These are phyloP conservation scores for Leucosporidium yakuticum DNA, from an alignment of 768 basidiomycete genomes.

Conservation along the genomic window DNA sequence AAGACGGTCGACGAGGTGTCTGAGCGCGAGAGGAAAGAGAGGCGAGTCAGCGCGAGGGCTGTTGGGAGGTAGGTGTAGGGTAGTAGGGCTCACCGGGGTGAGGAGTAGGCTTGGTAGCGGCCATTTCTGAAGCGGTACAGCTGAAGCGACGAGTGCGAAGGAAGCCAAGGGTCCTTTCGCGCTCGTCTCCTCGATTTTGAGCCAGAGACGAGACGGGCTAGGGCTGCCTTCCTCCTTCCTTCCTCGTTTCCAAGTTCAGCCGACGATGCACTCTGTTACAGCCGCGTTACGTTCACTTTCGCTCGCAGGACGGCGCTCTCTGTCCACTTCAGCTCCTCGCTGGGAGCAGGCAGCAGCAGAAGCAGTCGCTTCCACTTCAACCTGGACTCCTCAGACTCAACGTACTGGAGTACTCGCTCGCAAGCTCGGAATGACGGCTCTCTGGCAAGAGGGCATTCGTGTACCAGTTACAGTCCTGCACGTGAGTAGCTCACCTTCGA, in stretches of 20 bases:
- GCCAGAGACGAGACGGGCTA: too few relatives aligned
- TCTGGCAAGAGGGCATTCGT: slow-evolving; percentile 85
- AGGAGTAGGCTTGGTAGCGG: background rate
- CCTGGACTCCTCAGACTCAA: slow-evolving; percentile 27
- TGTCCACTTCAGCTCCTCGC: slow-evolving; percentile 6
- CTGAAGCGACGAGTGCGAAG: background rate
- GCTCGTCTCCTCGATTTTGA: background rate
- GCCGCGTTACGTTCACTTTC: too few relatives aligned
- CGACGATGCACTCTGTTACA: too few relatives aligned
- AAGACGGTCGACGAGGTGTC: slow-evolving; percentile 40
- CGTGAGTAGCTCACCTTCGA: slow-evolving; percentile 49
- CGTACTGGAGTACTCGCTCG: slow-evolving; percentile 88
- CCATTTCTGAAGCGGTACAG: background rate
- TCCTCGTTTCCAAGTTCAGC: too few relatives aligned
- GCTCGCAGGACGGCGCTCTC: too few relatives aligned
- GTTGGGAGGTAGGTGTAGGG: background rate
- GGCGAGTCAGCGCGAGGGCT: background rate
- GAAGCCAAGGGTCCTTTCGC: background rate
- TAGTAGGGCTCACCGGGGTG: slow-evolving; percentile 9
- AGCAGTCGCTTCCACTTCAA: background rate
- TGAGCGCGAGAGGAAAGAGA: background rate
- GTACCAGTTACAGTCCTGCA: slow-evolving; percentile 91
- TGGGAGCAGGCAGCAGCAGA: slow-evolving; percentile 17
- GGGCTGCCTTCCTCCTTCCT: too few relatives aligned
- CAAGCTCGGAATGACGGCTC: slow-evolving; percentile 89